Percentiles rank a stretch among this genome's conserved stretches.
Conservation (phyloP, 108 stramenopile species). For the Stephanodiscus triporus region DNA sequence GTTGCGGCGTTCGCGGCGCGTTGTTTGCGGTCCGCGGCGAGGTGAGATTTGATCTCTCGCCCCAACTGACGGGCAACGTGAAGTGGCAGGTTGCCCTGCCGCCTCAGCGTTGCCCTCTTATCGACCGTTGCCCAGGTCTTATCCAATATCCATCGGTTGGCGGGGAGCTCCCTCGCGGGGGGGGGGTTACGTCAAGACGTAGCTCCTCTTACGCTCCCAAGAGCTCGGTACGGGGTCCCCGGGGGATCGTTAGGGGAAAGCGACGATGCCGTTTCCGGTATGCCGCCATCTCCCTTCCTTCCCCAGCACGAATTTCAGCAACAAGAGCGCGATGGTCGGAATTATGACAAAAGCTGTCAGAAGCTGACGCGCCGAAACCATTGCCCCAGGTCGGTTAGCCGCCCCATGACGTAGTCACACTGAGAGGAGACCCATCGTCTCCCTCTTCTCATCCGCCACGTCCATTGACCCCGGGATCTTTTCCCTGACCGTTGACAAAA, state of each 20-base stretch:
- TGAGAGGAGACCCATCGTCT: background rate
- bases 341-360: background rate
- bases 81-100: background rate
- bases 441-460: background rate
- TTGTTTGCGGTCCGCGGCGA: constrained; percentile 1
- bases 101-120: background rate
- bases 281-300: background rate
- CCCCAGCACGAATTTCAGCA: background rate
- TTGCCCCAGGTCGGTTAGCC: background rate
- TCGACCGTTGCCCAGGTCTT: background rate
- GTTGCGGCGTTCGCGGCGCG: constrained; percentile 1
- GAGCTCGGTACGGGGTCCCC: background rate
- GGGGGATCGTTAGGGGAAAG: background rate
- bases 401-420: background rate
- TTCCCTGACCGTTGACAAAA: background rate
- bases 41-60: background rate
- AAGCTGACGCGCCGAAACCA: background rate
- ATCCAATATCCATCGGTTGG: constrained; percentile 2
- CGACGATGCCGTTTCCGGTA: background rate
- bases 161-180: background rate
- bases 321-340: background rate
- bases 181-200: background rate
- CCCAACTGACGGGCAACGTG: background rate
- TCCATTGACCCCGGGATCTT: background rate
- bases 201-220: background rate